Evolutionary conservation across 1,284 basidiomycete genomes (phyloP).

Genomic region (Ceratobasidium sp.): DNA sequence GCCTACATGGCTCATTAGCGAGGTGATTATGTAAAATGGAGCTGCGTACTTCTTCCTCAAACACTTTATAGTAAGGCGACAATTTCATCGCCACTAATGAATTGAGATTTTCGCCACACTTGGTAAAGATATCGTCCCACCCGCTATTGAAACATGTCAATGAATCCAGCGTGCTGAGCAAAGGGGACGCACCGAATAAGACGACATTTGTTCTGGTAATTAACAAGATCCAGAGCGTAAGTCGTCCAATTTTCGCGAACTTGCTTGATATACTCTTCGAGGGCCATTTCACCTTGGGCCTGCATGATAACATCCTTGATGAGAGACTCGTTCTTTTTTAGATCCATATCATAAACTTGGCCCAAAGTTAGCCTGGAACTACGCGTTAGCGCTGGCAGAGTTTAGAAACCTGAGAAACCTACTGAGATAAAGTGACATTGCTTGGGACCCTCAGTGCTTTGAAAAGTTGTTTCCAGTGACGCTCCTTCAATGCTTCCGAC

Average conservation of each 20-base stretch:
- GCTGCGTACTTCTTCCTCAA: constrained; percentile 80
- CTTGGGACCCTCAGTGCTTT: constrained; percentile 79
- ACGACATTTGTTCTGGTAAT: constrained; percentile 98
- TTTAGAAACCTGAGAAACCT: constrained; percentile 47
- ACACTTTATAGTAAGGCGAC: constrained; percentile 96
- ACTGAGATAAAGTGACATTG: constrained; percentile 73
- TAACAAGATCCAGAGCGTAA: constrained; percentile 94
- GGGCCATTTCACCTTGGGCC: constrained; percentile 98
- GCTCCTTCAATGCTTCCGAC: constrained; percentile 95
- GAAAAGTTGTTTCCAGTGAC: constrained; percentile 98
- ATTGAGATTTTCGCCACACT: constrained; percentile 95
- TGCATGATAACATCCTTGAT: constrained; percentile 97
- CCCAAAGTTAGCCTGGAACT: constrained; percentile 86
- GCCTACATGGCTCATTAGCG: constrained; percentile 57
- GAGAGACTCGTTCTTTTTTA: constrained; percentile 87
- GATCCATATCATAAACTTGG: constrained; percentile 95
- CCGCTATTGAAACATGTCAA: constrained; percentile 60
- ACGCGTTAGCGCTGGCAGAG: constrained; percentile 10
- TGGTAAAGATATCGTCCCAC: constrained; percentile 98
- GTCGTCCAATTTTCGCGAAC: constrained; percentile 97
- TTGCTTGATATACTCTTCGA: constrained; percentile 93
- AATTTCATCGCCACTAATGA: constrained; percentile 96
- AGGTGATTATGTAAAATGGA: background rate
- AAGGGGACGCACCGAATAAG: constrained; percentile 72
- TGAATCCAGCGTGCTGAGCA: background rate